Percentiles rank a stretch among this genome's conserved stretches.
phyloP scores from a whole-genome alignment of 2,329 filamentous ascomycete species.

The Exophiala alcalophila region DNA sequence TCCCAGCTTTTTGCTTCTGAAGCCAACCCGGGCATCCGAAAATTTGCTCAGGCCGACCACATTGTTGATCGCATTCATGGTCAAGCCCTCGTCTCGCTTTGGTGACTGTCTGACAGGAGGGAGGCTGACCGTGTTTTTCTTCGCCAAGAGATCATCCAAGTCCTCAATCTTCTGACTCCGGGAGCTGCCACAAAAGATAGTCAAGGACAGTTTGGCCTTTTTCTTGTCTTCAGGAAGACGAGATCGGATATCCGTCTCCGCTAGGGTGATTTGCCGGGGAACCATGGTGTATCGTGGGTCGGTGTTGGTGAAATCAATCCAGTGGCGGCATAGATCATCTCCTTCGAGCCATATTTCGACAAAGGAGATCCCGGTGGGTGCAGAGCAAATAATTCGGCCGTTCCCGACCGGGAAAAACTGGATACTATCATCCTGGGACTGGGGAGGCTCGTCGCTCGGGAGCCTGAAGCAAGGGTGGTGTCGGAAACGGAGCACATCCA shows the following conservation, averaged over 20 bases:
- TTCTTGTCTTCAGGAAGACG: constrained; percentile 70
- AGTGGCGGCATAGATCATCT: constrained; percentile 75
- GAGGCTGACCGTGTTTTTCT: constrained; percentile 70
- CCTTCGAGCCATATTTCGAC: constrained; percentile 77
- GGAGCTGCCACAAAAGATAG: constrained; percentile 72
- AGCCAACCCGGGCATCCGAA: constrained; percentile 59
- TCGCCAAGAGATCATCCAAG: constrained; percentile 66
- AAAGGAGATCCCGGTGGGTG: constrained; percentile 77
- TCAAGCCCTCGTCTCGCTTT: constrained; percentile 29
- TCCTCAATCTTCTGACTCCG: constrained; percentile 75
- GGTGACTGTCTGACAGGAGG: constrained; percentile 53
- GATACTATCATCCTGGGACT: constrained; percentile 66
- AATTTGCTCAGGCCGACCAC: constrained; percentile 26
- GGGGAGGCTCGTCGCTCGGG: constrained; percentile 66
- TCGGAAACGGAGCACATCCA: constrained; percentile 84
- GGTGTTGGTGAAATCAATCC: constrained; percentile 73
- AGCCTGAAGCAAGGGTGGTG: constrained; percentile 86
- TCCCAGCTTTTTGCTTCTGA: constrained; percentile 71
- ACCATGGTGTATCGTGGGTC: constrained; percentile 54
- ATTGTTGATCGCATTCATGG: constrained; percentile 29
- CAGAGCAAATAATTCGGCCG: constrained; percentile 71
- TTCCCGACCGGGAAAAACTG: constrained; percentile 84
- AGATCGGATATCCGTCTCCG: constrained; percentile 69
- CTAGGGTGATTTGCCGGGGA: constrained; percentile 70
- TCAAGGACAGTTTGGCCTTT: constrained; percentile 66